These are phyloP conservation scores for Xylariales sp. DNA, from an alignment of 2,329 filamentous ascomycete species.

Conservation along the genomic window DNA sequence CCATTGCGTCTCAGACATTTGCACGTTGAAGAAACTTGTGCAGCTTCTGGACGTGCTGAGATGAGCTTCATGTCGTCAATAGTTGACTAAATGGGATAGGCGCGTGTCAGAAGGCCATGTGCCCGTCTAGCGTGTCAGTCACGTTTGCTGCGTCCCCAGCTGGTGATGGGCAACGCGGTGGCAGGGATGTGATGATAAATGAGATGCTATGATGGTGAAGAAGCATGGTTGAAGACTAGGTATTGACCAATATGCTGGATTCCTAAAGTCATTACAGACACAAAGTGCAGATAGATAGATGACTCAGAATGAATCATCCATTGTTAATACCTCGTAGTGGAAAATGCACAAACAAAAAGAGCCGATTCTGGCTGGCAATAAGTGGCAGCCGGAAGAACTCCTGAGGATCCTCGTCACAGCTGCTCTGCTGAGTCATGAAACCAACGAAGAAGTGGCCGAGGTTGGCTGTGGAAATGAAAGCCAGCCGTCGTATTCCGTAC, in stretches of 20 bases:
- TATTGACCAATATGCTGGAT: neutral
- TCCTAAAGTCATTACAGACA: neutral
- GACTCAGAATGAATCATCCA: slow-evolving; percentile 32
- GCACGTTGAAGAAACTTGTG: neutral
- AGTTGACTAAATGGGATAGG: neutral
- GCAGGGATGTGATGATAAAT: slow-evolving; percentile 1
- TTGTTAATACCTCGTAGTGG: neutral
- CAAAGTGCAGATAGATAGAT: slow-evolving; percentile 20
- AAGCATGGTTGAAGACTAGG: neutral
- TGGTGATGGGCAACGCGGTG: neutral
- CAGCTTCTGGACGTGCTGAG: neutral
- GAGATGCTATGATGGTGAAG: neutral
- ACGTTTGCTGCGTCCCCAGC: neutral
- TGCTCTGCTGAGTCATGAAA: slow-evolving; percentile 21
- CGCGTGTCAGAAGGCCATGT: slow-evolving; percentile 12
- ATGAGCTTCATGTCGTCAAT: neutral
- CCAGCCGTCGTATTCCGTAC: slow-evolving; percentile 16
- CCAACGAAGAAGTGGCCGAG: neutral
- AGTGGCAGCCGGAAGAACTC: slow-evolving; percentile 2
- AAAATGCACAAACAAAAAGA: neutral
- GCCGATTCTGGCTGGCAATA: neutral
- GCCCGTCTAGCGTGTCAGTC: slow-evolving; percentile 8
- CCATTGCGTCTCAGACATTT: neutral
- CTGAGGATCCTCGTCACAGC: neutral
- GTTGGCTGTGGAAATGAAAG: slow-evolving; percentile 9